phyloP scores from a whole-genome alignment of 176 grass and related monocot species.

The Phyllostachys edulis region DNA sequence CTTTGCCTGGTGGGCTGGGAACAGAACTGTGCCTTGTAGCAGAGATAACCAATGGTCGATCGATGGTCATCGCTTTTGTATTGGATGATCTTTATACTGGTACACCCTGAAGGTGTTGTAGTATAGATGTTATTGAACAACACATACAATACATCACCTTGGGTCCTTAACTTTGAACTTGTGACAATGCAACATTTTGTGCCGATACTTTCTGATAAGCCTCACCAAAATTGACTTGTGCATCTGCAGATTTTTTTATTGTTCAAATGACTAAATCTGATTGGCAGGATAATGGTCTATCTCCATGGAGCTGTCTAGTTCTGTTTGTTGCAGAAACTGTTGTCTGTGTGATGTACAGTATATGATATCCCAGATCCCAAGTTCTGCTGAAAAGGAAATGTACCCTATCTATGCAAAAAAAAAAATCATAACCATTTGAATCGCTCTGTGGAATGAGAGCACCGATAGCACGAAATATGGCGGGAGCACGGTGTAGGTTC shows the following conservation, averaged over 20 bases:
- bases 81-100: slow-evolving; percentile 29
- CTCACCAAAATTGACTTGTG: slow-evolving; percentile 9
- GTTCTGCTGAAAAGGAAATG: too few relatives aligned
- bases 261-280: neutral
- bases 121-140: slow-evolving; percentile 25
- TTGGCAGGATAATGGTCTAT: neutral
- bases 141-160: slow-evolving; percentile 27
- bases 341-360: neutral
- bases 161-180: slow-evolving; percentile 6
- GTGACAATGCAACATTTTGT: slow-evolving; percentile 7
- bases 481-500: too few relatives aligned
- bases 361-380: neutral
- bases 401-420: too few relatives aligned
- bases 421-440: too few relatives aligned
- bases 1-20: neutral
- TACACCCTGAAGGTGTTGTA: slow-evolving; percentile 30
- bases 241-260: neutral
- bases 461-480: too few relatives aligned
- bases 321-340: neutral
- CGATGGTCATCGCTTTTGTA: neutral
- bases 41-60: neutral
- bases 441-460: too few relatives aligned
- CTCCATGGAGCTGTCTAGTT: neutral
- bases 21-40: neutral
- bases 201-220: neutral